phyloP scores from a whole-genome alignment of 768 basidiomycete species.

The Auriscalpium vulgare region DNA sequence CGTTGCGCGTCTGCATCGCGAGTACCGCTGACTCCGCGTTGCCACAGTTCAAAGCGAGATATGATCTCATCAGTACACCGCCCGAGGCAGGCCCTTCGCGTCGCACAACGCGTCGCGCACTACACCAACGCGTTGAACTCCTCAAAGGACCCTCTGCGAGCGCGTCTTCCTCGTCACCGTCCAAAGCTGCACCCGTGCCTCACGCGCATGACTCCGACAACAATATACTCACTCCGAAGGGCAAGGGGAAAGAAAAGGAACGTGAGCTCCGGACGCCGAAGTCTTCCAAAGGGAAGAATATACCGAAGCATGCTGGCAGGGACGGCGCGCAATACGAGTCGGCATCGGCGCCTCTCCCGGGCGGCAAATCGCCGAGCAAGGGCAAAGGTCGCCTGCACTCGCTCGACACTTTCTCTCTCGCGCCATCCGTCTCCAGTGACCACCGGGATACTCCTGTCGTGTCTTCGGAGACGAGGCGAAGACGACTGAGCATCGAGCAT shows the following conservation, averaged over 20 bases:
- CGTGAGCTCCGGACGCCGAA: conserved; percentile 5
- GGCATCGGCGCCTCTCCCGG: not conserved
- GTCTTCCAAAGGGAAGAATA: conserved; percentile 3
- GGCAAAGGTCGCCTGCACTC: not conserved
- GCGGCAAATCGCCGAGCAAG: not conserved
- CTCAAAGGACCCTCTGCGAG: conserved; percentile 25
- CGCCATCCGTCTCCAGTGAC: too few relatives aligned
- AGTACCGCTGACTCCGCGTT: not conserved
- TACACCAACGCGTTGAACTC: conserved; percentile 43
- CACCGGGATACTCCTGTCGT: too few relatives aligned
- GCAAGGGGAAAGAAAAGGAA: conserved; percentile 25
- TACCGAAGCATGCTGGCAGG: not conserved
- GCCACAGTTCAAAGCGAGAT: conserved; percentile 49
- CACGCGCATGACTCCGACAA: conserved; percentile 20
- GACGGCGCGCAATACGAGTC: not conserved
- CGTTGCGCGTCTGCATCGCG: not conserved
- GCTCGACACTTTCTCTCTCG: too few relatives aligned
- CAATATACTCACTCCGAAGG: conserved; percentile 21
- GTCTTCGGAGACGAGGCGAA: too few relatives aligned
- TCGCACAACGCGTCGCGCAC: conserved; percentile 54
- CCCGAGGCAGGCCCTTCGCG: conserved; percentile 35
- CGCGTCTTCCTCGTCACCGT: conserved; percentile 11
- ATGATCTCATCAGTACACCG: conserved; percentile 50
- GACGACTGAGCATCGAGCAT: too few relatives aligned
- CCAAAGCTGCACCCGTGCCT: conserved; percentile 7